Evolutionary conservation across 2,329 filamentous ascomycete genomes (phyloP).

Genomic region (Aspergillus sp.): DNA sequence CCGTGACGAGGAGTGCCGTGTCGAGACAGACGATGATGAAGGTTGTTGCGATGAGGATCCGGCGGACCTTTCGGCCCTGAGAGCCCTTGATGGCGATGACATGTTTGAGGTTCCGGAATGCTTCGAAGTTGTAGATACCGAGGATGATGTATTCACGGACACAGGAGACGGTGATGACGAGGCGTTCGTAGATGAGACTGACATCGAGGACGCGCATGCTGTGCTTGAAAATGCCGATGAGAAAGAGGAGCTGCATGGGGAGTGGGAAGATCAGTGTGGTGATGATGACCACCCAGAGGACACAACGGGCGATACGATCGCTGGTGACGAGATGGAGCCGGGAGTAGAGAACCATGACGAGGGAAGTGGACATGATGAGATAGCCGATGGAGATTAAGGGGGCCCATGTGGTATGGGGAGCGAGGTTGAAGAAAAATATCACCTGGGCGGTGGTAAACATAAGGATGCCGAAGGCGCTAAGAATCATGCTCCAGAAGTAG

Average conservation of each 20-base stretch:
- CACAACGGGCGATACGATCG: constrained; percentile 45
- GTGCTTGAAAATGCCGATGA: constrained; percentile 35
- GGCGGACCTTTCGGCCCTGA: constrained; percentile 43
- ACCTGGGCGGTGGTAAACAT: constrained; percentile 41
- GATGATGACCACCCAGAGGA: constrained; percentile 58
- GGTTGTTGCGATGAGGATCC: constrained; percentile 51
- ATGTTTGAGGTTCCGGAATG: constrained; percentile 43
- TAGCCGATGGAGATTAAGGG: constrained; percentile 53
- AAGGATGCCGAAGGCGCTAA: constrained; percentile 35
- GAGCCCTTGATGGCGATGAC: constrained; percentile 33
- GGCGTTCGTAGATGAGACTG: constrained; percentile 45
- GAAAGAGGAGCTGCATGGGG: constrained; percentile 55
- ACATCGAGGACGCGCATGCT: constrained; percentile 26
- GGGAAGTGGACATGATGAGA: constrained; percentile 60
- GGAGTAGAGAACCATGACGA: constrained; percentile 63
- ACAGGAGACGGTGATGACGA: constrained; percentile 21
- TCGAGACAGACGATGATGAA: constrained; percentile 49
- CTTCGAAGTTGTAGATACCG: constrained; percentile 53
- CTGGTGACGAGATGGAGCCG: constrained; percentile 60
- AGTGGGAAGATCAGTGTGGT: constrained; percentile 54
- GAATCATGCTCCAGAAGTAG: constrained; percentile 44
- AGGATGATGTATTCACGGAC: constrained; percentile 47
- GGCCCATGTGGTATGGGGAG: constrained; percentile 34
- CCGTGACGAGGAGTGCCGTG: constrained; percentile 40
- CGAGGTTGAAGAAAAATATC: constrained; percentile 38